Percentiles rank a stretch among this genome's conserved stretches.
Evolutionary conservation across 371 early-diverging fungal species (phyloP).

Genomic region (Apophysomyces ossiformis): DNA sequence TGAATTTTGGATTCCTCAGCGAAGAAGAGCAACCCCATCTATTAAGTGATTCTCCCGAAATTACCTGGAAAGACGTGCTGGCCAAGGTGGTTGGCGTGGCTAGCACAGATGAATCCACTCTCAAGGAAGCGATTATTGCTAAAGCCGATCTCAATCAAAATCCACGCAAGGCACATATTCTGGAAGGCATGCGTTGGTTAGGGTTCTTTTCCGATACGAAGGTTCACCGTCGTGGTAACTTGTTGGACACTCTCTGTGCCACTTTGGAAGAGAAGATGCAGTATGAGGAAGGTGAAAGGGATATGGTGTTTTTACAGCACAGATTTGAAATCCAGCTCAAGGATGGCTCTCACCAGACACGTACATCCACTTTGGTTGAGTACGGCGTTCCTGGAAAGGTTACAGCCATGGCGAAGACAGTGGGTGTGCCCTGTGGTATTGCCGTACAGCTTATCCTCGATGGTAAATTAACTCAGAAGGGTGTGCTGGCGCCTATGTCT

Average conservation of each 20-base stretch:
- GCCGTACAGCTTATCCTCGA: conserved; percentile 91
- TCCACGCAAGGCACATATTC: conserved; percentile 58
- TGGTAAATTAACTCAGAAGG: conserved; percentile 74
- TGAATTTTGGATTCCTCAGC: conserved; percentile 91
- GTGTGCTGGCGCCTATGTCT: conserved; percentile 95
- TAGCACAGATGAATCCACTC: conserved; percentile 27
- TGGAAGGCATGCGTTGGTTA: conserved; percentile 84
- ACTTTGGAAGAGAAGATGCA: conserved; percentile 94
- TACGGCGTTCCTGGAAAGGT: conserved; percentile 91
- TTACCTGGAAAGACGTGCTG: conserved; percentile 78
- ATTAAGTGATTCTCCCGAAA: conserved; percentile 55
- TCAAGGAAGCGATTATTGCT: conserved; percentile 53
- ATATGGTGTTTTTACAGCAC: conserved; percentile 97
- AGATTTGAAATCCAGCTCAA: conserved; percentile 89
- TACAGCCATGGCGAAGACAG: conserved; percentile 98
- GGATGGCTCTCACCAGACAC: conserved; percentile 78
- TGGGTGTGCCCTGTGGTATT: conserved; percentile 97
- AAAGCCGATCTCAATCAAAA: conserved; percentile 54
- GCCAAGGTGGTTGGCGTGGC: conserved; percentile 62
- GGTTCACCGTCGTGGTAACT: conserved; percentile 76
- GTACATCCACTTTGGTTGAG: conserved; percentile 90
- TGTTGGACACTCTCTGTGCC: conserved; percentile 94
- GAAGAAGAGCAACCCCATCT: conserved; percentile 75
- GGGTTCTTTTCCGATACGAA: conserved; percentile 74
- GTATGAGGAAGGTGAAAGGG: conserved; percentile 91